Percentiles rank a stretch among this genome's conserved stretches.
These are phyloP conservation scores for Rhytidhysteron rufulum DNA, from an alignment of 2,329 filamentous ascomycete genomes.

Conservation along the genomic window DNA sequence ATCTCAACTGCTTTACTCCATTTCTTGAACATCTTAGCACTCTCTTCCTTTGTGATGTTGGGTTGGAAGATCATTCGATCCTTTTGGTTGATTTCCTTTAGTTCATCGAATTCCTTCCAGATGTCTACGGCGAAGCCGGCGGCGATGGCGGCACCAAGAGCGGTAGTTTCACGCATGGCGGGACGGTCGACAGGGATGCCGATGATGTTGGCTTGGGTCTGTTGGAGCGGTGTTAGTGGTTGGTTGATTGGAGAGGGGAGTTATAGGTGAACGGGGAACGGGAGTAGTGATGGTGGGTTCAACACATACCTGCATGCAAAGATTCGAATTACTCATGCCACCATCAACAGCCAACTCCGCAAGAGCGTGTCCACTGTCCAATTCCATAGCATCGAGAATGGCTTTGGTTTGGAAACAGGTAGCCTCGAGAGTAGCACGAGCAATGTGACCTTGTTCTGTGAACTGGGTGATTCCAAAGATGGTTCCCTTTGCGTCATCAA, in stretches of 20 bases:
- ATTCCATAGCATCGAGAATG: constrained; percentile 87
- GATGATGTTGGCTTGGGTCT: constrained; percentile 80
- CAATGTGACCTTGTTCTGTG: constrained; percentile 81
- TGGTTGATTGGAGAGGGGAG: neutral
- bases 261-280: neutral
- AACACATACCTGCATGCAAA: constrained; percentile 74
- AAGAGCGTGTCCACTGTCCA: constrained; percentile 74
- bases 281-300: neutral
- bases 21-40: constrained; percentile 60
- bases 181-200: constrained; percentile 80
- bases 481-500: constrained; percentile 86
- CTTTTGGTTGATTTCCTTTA: constrained; percentile 68
- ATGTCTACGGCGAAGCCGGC: constrained; percentile 79
- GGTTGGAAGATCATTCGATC: constrained; percentile 70
- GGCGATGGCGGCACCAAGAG: constrained; percentile 82
- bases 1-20: constrained; percentile 78
- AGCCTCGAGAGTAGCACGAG: constrained; percentile 83
- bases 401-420: constrained; percentile 92
- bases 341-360: constrained; percentile 78
- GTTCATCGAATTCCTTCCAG: constrained; percentile 71
- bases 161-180: constrained; percentile 85
- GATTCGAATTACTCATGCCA: constrained; percentile 81
- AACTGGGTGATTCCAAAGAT: constrained; percentile 79
- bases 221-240: too few species aligned
- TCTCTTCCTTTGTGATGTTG: constrained; percentile 56